Conservation (phyloP, 1,284 basidiomycete genomes). For the Heterobasidion annosum region DNA sequence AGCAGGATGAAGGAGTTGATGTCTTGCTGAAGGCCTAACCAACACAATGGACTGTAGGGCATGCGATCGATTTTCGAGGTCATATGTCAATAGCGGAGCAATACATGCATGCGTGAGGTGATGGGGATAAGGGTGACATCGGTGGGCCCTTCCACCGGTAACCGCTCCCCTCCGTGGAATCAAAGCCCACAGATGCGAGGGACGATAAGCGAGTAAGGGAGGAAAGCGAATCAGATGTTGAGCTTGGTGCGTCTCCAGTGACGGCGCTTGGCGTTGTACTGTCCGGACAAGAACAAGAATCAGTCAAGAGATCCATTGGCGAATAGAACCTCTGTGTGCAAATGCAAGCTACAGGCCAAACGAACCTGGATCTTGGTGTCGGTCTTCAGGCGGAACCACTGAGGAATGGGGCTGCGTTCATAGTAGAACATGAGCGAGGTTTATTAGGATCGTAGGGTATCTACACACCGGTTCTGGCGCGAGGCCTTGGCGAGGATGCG, state of each 20-base stretch:
- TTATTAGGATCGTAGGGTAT: neutral
- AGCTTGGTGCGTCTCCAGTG: conserved; percentile 95
- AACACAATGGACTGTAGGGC: neutral
- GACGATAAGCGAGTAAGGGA: neutral
- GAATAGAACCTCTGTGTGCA: no score
- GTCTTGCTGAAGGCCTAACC: no score
- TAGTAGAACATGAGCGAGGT: conserved; percentile 1
- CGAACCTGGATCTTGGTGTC: conserved; percentile 91
- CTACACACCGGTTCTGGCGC: conserved; percentile 86
- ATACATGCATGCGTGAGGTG: conserved; percentile 6
- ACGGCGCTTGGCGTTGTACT: conserved; percentile 91
- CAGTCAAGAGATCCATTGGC: neutral
- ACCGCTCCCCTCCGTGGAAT: neutral
- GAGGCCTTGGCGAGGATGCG: conserved; percentile 93
- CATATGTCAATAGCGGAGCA: conserved; percentile 4
- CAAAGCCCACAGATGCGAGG: neutral
- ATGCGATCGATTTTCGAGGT: conserved; percentile 6
- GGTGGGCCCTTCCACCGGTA: neutral
- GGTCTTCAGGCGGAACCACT: conserved; percentile 98
- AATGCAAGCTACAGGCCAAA: neutral
- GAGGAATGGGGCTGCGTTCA: conserved; percentile 76
- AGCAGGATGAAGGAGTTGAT: no score
- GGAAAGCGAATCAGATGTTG: conserved; percentile 59
- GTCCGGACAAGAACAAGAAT: conserved; percentile 8
- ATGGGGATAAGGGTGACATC: neutral